Conservation (phyloP, 2,329 filamentous ascomycete species). For the Neofusicoccum laricinum region DNA sequence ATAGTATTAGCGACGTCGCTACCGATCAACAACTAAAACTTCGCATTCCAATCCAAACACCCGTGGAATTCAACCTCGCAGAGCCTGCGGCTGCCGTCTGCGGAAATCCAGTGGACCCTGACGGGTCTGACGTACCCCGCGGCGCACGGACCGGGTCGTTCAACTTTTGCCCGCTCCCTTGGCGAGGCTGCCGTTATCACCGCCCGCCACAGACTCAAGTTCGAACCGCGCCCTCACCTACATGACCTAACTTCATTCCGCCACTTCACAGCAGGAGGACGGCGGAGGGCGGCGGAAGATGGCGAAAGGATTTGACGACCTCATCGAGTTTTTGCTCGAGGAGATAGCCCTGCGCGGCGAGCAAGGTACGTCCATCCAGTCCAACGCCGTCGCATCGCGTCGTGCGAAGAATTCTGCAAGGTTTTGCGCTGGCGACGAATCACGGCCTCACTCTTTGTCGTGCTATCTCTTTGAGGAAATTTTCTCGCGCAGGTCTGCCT, state of each 20-base stretch:
- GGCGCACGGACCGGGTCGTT: neutral
- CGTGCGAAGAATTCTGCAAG: slow-evolving; percentile 12
- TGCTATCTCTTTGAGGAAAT: slow-evolving; percentile 8
- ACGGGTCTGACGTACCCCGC: neutral
- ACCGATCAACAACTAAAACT: no score
- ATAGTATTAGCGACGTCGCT: no score
- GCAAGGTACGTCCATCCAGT: slow-evolving; percentile 48
- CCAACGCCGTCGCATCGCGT: neutral
- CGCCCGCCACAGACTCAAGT: slow-evolving; percentile 6
- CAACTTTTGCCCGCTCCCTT: neutral
- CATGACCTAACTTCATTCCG: slow-evolving; percentile 1
- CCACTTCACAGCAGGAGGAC: neutral
- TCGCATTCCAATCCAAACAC: no score
- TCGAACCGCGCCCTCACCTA: slow-evolving; percentile 13
- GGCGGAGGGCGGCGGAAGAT: slow-evolving; percentile 13
- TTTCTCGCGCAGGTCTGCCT: neutral
- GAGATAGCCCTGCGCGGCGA: slow-evolving; percentile 59
- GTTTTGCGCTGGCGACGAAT: slow-evolving; percentile 9
- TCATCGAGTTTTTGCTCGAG: slow-evolving; percentile 57
- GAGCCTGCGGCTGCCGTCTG: neutral
- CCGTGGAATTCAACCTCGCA: neutral
- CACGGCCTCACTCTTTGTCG: neutral
- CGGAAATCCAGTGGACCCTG: neutral
- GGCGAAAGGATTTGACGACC: slow-evolving; percentile 48
- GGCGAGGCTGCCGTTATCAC: slow-evolving; percentile 8